Base-by-base conservation (phyloP, 352 stramenopile genomes). In the Phytophthora pluvialis region DNA sequence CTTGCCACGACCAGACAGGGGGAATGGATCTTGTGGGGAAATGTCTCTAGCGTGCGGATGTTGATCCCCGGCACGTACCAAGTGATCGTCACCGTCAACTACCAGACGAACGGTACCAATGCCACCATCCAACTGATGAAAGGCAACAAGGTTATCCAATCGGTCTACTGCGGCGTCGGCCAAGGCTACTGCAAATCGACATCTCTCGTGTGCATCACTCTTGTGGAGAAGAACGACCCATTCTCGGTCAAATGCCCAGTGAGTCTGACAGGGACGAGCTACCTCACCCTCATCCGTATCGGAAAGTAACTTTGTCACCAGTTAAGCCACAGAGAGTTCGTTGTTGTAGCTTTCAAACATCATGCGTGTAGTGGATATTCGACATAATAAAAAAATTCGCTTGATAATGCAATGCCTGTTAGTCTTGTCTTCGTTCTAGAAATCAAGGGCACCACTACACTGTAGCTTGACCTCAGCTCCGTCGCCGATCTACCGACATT, bases 51-150 rank as follows among this genome's bases (percentile, higher is more conserved):
- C 21, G 21, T 21, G 21, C 21, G 21, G 21, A 21, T 21, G 21
- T 21, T 16, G 9, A 47, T 66, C 16, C 38, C 57, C 3, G 57
- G 57, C 5, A 51, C 29, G 6, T 65, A 59, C n/a, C 39, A 60
- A 44, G 31, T 59, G 21, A 45, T 18, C 2, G 57, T 39, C 10
- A 11, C 58, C 16, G 57, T 64, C 5, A 64, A 58, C 46, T 25
- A 58, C 36, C 40, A 35, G 28, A 5, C 46, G 21, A 44, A 3
- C 10, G 18, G 15, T 0, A 1, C 26, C 28, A 50, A 44, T 18
- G 16, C 26, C n/a, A 15, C 9, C 46, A 43, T 64, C n/a, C 57
- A 64, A 15, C 9, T 64, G 5, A 46, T 58, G 28, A 64, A 46
- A 28, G 57, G 38, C n/a, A 13, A 13, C 6, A 46, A 64, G 3